A percentile compares a stretch with the other conserved stretches of the same genome.
phyloP scores from a whole-genome alignment of 805 yeast species.

The Suhomyces xylopsoci region DNA sequence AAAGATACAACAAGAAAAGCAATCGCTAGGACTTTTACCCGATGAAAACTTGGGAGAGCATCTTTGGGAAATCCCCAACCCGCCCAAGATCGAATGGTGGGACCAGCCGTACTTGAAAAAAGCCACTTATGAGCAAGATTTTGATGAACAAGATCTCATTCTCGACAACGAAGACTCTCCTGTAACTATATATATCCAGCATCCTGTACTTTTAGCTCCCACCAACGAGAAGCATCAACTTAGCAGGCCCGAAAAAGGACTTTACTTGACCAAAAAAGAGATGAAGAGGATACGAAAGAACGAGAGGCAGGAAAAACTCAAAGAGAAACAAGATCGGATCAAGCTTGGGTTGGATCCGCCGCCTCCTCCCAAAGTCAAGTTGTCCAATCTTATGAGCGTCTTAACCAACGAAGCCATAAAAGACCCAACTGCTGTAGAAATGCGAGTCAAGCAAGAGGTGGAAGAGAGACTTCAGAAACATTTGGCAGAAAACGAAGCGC shows the following conservation, averaged over 20 bases:
- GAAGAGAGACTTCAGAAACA: slow-evolving; percentile 60
- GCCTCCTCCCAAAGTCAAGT: slow-evolving; percentile 84
- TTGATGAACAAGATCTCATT: slow-evolving; percentile 22
- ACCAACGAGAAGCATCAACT: slow-evolving; percentile 52
- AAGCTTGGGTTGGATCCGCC: slow-evolving; percentile 80
- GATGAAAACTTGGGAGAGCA: slow-evolving; percentile 57
- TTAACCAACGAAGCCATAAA: slow-evolving; percentile 78
- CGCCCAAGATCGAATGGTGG: slow-evolving; percentile 89
- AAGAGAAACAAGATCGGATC: slow-evolving; percentile 74
- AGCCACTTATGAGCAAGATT: slow-evolving; percentile 33
- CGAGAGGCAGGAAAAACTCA: slow-evolving; percentile 58
- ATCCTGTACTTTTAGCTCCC: slow-evolving; percentile 65
- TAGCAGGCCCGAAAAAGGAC: slow-evolving; percentile 32
- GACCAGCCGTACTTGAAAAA: slow-evolving; percentile 56
- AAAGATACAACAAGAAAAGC: slow-evolving; percentile 24
- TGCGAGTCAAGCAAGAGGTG: slow-evolving; percentile 65
- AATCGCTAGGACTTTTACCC: slow-evolving; percentile 46
- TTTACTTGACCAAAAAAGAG: slow-evolving; percentile 75
- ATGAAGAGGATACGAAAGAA: slow-evolving; percentile 68
- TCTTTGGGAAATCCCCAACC: slow-evolving; percentile 42
- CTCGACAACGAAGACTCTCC: slow-evolving; percentile 44
- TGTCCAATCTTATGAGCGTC: slow-evolving; percentile 82
- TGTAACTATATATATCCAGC: slow-evolving; percentile 72
- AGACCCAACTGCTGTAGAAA: slow-evolving; percentile 87
- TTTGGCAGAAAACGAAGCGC: slow-evolving; percentile 52